A percentile compares a stretch with the other conserved stretches of the same genome.
These are phyloP conservation scores for Zymoseptoria passerinii DNA, from an alignment of 2,329 filamentous ascomycete species.

Conservation along the genomic window DNA sequence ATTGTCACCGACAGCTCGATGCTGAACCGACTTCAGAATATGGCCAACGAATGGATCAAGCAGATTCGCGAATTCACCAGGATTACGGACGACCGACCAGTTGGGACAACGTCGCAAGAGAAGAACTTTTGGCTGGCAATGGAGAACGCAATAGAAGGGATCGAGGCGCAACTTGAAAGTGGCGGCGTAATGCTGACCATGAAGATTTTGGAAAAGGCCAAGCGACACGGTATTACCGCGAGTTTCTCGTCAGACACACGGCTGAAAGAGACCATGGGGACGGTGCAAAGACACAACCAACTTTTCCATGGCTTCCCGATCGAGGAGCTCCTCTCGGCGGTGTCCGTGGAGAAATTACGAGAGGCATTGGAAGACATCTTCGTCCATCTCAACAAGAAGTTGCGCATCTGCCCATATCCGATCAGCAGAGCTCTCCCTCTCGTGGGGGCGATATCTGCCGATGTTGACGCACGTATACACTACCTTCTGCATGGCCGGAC, in stretches of 20 bases:
- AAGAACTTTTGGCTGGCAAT: slow-evolving; percentile 99
- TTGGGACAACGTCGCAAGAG: slow-evolving; percentile 82
- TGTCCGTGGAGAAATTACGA: slow-evolving; percentile 77
- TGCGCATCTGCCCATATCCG: slow-evolving; percentile 92
- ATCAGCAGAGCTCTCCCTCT: slow-evolving; percentile 83
- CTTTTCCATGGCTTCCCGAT: slow-evolving; percentile 97
- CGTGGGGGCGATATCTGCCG: slow-evolving; percentile 93
- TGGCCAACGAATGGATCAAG: slow-evolving; percentile 97
- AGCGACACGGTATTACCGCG: slow-evolving; percentile 94
- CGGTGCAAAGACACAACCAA: slow-evolving; percentile 97
- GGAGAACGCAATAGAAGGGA: slow-evolving; percentile 85
- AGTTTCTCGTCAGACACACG: slow-evolving; percentile 96
- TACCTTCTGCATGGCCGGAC: slow-evolving; percentile 75
- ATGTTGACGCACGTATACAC: slow-evolving; percentile 81
- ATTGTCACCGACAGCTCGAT: slow-evolving; percentile 85
- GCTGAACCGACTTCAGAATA: slow-evolving; percentile 85
- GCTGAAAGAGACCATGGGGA: slow-evolving; percentile 88
- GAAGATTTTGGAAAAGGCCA: slow-evolving; percentile 91
- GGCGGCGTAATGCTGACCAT: slow-evolving; percentile 86
- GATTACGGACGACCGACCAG: slow-evolving; percentile 73
- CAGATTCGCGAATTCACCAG: slow-evolving; percentile 96
- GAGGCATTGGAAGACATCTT: slow-evolving; percentile 89
- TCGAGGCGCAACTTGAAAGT: slow-evolving; percentile 79
- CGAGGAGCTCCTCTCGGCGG: slow-evolving; percentile 87
- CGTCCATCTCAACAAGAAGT: slow-evolving; percentile 90